Evolutionary conservation across 352 stramenopile genomes (phyloP), one percentile per base, ranked within the genome.

Genomic region (Saprolegnia diclina): DNA sequence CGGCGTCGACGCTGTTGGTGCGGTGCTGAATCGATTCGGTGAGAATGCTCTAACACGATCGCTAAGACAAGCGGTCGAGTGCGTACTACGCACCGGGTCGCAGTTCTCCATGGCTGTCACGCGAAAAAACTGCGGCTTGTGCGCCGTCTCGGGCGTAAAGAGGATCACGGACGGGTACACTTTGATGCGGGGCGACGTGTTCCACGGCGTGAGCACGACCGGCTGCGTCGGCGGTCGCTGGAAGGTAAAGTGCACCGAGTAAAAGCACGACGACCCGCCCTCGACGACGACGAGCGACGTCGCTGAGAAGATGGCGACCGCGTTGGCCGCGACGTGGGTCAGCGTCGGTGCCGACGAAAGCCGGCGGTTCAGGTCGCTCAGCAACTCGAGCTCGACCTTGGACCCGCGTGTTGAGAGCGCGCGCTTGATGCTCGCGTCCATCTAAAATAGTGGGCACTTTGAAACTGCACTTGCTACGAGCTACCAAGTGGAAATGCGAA

Each of bases 121-220:
- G 22, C 63, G 63, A 44, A 69, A 69, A 45, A 62, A 69, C 37
- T 69, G 63, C 13, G 63, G 63, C n/a, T 53, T 11, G 29, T 69
- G 63, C 21, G 63, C 63, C 11, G 24, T 61, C 14, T 69, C 63
- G 18, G 63, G 63, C 18, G 19, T 59, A 37, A 69, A 69, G 19
- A 61, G 44, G 24, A 69, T 35, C 63, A 69, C 53, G 38, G 63
- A 61, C 5, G 63, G 63, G 35, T 69, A 69, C 4, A 61, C 52
- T 10, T 52, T 52, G 19, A 69, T 22, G 11, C 13, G 44, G 46
- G 53, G 53, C 14, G 63, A 52, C 13, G 22, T 5, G 10, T n/a
- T 57, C 24, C 53, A 37, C 4, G 63, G 63, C 37, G 63, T 61
- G 22, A 69, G 26, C 14, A 69, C 54, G 53, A 69, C 50, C 19